Evolutionary conservation across 495 filamentous ascomycete species (phyloP).

Genomic region (Pyronema domesticum): DNA sequence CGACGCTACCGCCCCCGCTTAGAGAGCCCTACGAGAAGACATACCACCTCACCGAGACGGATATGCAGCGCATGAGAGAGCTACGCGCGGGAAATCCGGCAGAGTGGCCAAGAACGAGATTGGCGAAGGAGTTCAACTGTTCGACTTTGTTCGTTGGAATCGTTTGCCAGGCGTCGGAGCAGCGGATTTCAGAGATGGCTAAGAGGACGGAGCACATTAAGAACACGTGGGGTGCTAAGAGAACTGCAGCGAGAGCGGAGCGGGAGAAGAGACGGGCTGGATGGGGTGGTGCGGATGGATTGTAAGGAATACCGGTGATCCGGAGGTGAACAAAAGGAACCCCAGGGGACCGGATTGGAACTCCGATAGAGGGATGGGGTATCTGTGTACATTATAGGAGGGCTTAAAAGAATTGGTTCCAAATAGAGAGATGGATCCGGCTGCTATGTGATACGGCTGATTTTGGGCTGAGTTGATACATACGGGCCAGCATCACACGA

Average conservation of each 20-base stretch:
- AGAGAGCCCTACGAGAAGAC: constrained; percentile 35
- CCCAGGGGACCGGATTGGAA: too few relatives aligned
- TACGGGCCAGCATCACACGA: too few relatives aligned
- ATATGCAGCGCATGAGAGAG: constrained; percentile 70
- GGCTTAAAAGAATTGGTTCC: too few relatives aligned
- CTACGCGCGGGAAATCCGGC: constrained; percentile 55
- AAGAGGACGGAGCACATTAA: constrained; percentile 16
- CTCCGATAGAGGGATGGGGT: too few relatives aligned
- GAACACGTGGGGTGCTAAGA: constrained; percentile 15
- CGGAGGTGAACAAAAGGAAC: neutral
- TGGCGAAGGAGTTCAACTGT: constrained; percentile 16
- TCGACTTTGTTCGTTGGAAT: constrained; percentile 19
- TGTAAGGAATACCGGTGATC: constrained; percentile 3
- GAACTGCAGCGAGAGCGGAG: constrained; percentile 13
- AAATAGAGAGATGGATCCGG: too few relatives aligned
- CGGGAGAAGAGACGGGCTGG: constrained; percentile 15
- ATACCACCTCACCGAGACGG: constrained; percentile 56
- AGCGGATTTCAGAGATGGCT: constrained; percentile 15
- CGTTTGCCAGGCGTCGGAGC: constrained; percentile 10
- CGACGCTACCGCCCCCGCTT: constrained; percentile 38
- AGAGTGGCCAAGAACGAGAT: constrained; percentile 49
- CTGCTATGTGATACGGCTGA: too few relatives aligned
- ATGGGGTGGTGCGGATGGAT: constrained; percentile 21
- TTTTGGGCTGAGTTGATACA: too few relatives aligned
- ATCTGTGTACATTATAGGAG: too few relatives aligned